A percentile compares a stretch with the other conserved stretches of the same genome.
These are phyloP conservation scores for Diaporthe capsici DNA, from an alignment of 2,329 filamentous ascomycete genomes.

Conservation along the genomic window DNA sequence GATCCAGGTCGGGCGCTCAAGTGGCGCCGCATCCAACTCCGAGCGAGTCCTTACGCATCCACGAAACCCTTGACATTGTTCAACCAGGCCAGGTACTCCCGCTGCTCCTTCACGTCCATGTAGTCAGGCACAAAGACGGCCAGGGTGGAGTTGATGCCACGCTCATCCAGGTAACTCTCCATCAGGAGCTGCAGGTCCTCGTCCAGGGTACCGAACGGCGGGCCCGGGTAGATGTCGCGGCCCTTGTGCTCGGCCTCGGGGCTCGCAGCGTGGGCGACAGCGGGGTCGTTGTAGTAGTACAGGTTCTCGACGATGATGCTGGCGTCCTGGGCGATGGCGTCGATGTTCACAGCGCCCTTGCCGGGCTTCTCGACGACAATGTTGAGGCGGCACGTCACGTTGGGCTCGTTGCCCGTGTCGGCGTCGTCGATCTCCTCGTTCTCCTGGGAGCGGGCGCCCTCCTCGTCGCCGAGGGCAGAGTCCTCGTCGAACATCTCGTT, in stretches of 20 bases:
- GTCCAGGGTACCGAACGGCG: slow-evolving; percentile 93
- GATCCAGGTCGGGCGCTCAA: neutral
- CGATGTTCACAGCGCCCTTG: slow-evolving; percentile 88
- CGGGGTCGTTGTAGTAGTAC: slow-evolving; percentile 85
- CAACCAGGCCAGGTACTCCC: slow-evolving; percentile 94
- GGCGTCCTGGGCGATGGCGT: slow-evolving; percentile 88
- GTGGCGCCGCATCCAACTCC: too few species aligned
- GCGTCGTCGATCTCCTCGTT: slow-evolving; percentile 69
- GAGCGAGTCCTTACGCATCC: slow-evolving; percentile 67
- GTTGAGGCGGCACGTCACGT: slow-evolving; percentile 86
- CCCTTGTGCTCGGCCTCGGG: slow-evolving; percentile 84
- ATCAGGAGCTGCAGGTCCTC: slow-evolving; percentile 94
- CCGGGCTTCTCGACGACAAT: slow-evolving; percentile 90
- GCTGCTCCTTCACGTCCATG: slow-evolving; percentile 98
- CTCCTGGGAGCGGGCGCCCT: slow-evolving; percentile 67
- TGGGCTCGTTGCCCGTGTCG: slow-evolving; percentile 64
- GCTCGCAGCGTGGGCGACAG: slow-evolving; percentile 81
- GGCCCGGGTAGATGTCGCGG: slow-evolving; percentile 87
- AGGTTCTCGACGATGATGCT: slow-evolving; percentile 91
- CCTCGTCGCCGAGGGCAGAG: slow-evolving; percentile 68
- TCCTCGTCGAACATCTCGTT: slow-evolving; percentile 69
- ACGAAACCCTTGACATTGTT: slow-evolving; percentile 89
- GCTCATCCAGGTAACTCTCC: slow-evolving; percentile 94
- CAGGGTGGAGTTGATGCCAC: slow-evolving; percentile 88
- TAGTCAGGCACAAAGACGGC: slow-evolving; percentile 95